Percentiles rank a stretch among this genome's conserved stretches.
Conservation (phyloP, 495 filamentous ascomycete genomes). For the Penicillium bialowiezense region DNA sequence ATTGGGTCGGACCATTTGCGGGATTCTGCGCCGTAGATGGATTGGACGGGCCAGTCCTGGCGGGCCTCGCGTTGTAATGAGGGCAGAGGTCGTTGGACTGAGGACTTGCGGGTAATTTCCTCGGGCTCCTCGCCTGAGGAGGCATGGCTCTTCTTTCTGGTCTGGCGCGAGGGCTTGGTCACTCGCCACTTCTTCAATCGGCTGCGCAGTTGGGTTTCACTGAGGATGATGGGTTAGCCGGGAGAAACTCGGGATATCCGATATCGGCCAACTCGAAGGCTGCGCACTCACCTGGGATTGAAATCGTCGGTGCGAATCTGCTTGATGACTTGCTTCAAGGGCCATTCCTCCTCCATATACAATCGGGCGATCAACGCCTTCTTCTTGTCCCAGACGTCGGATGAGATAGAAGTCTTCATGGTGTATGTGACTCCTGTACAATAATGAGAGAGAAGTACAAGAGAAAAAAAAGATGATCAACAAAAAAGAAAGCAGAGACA, state of each 20-base stretch:
- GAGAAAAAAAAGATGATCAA: no score
- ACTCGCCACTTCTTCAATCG: constrained; percentile 50
- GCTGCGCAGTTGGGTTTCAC: constrained; percentile 48
- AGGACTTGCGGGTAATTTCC: constrained; percentile 24
- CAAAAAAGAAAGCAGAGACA: constrained; percentile 1
- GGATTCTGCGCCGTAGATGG: constrained; percentile 15
- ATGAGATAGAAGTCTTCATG: constrained; percentile 49
- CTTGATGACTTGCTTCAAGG: constrained; percentile 49
- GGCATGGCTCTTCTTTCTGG: constrained; percentile 38
- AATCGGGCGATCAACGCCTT: constrained; percentile 45
- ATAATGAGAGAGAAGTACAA: no score
- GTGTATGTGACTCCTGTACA: no score
- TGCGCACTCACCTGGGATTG: constrained; percentile 46
- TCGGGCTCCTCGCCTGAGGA: constrained; percentile 15
- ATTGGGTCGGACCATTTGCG: constrained; percentile 25
- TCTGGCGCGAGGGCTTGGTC: constrained; percentile 48
- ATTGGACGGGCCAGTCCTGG: constrained; percentile 15
- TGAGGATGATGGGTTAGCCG: constrained; percentile 6
- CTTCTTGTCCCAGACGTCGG: constrained; percentile 50
- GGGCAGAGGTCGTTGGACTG: constrained; percentile 9
- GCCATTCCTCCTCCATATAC: constrained; percentile 51
- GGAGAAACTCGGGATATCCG: background rate
- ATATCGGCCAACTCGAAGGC: no score
- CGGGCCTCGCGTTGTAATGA: constrained; percentile 2
- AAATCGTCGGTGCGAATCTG: constrained; percentile 48